Evolutionary conservation across 2,329 filamentous ascomycete genomes (phyloP), one percentile per base, ranked within the genome.

Genomic region (Nannizziopsis barbatae): DNA sequence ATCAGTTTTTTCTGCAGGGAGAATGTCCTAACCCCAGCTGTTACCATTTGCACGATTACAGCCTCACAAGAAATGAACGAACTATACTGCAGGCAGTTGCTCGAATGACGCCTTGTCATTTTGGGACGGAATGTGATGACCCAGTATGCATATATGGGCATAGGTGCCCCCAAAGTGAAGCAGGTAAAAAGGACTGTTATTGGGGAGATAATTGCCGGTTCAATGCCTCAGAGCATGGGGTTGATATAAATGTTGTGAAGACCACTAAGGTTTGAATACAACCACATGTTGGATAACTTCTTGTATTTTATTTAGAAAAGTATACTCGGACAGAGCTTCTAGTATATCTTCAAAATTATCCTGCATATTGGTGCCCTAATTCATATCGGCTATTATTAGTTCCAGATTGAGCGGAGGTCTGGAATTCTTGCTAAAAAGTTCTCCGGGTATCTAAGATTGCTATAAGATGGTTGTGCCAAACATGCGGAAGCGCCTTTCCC

Each of bases 121-220:
- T 75, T 56, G 76, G 76, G 9, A 68, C 72, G 43, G 69, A 69
- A 11, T 82, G 79, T 56, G 68, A 76, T 44, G 78, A 81, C 51
- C 60, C 70, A 1, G 74, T 74, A 50, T 82, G 79, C 62, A 80
- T 81, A 45, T 81, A 80, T 57, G 79, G 79, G 17, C 79, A 82
- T 61, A 72, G 75, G 32, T 82, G 78, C 57, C 76, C 76, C 14
- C 75, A 76, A 52, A 70, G 68, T 31, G 65, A 70, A 50, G 68
- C 71, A 22, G 74, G 74, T 33, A 70, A 65, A 43, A 74, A 73
- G 58, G 71, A 68, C 14, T 81, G 79, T 58, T 73, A 75, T 56
- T 79, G 76, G 62, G 75, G 74, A 11, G 70, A 74, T 5, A 68
- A 66, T 45, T 82, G 79, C 66, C 73, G 77, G 31, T 82, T 81